Percentiles rank a stretch among this genome's conserved stretches.
Conservation (phyloP, 805 yeast species). For the Millerozyma miso region DNA sequence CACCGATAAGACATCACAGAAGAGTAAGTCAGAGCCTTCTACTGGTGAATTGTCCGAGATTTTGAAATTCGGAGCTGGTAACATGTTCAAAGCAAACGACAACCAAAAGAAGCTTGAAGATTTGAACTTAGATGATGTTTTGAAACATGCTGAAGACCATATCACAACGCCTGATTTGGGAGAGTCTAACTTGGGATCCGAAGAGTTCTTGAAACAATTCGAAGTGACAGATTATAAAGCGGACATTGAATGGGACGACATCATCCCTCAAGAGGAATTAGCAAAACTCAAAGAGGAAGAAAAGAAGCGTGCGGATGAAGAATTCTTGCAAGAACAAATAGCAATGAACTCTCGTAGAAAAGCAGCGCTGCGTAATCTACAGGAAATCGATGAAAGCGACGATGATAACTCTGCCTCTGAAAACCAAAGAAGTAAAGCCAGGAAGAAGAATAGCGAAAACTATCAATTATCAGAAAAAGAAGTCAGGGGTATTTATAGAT, state of each 20-base stretch:
- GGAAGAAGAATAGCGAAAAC: conserved; percentile 32
- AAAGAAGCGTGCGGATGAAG: conserved; percentile 79
- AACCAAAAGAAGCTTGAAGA: conserved; percentile 95
- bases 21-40: conserved; percentile 64
- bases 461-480: conserved; percentile 77
- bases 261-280: conserved; percentile 92
- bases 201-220: conserved; percentile 92
- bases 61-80: conserved; percentile 96
- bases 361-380: conserved; percentile 61
- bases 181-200: conserved; percentile 97
- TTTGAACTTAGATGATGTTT: conserved; percentile 90
- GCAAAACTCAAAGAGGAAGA: conserved; percentile 88
- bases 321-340: conserved; percentile 81
- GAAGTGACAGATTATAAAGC: conserved; percentile 99
- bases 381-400: conserved; percentile 32
- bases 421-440: conserved; percentile 28
- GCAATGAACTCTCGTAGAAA: conserved; percentile 81
- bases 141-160: conserved; percentile 96
- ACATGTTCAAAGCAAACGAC: conserved; percentile 93
- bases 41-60: conserved; percentile 86
- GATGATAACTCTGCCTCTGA: conserved; percentile 40
- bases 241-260: conserved; percentile 98
- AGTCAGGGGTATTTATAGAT: conserved; percentile 77
- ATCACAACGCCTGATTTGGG: conserved; percentile 94
- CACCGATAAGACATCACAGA: conserved; percentile 62